Base-by-base conservation (phyloP, 2,329 filamentous ascomycete genomes). In the Calonectria ilicicola region DNA sequence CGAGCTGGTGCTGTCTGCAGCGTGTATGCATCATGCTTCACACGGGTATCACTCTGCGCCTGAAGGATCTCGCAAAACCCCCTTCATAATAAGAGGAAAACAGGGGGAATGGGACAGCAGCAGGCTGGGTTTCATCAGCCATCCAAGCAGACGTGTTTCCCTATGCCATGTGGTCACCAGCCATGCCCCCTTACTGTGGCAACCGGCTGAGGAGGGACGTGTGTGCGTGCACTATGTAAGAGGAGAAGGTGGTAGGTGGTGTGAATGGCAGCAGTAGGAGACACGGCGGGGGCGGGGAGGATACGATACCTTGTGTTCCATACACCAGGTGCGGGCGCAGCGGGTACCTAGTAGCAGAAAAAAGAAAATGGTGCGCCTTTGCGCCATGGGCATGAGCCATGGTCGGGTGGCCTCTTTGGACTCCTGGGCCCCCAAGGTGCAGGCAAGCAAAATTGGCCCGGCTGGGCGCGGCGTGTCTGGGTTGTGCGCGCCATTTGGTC, bases 271-370 rank as follows among this genome's bases (percentile, higher is more conserved):
- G 21, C n/a, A 35, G 63, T 35, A 21, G 44, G 63, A 38, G 23
- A 66, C n/a, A 49, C 38, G 62, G 67, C 56, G 44, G 47, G 23
- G 38, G 40, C 35, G 19, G 14, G 38, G 35, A 32, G 38, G 40
- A 46, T 46, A 32, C 38, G 67, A 71, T 79, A 80, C 78, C 65
- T 80, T 70, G 72, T 74, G 72, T 72, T 72, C 60, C 76, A 77
- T 80, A 80, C 74, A 75, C 72, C 70, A 71, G 76, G 67, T 77
- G 78, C 75, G 68, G 76, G 70, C 77, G 76, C 67, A 69, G 76
- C 77, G 73, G 74, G 78, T 80, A 80, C 76, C 76, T 69, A 47
- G 51, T 21, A 23, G 53, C 32, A 40, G 58, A 46, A 63, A 63
- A 63, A 44, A 42, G 32, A 72, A 69, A 78, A 74, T 75, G 72